A percentile compares a stretch with the other conserved stretches of the same genome.
These are phyloP conservation scores for Fusarium coicis DNA, from an alignment of 2,329 filamentous ascomycete genomes.

Conservation along the genomic window DNA sequence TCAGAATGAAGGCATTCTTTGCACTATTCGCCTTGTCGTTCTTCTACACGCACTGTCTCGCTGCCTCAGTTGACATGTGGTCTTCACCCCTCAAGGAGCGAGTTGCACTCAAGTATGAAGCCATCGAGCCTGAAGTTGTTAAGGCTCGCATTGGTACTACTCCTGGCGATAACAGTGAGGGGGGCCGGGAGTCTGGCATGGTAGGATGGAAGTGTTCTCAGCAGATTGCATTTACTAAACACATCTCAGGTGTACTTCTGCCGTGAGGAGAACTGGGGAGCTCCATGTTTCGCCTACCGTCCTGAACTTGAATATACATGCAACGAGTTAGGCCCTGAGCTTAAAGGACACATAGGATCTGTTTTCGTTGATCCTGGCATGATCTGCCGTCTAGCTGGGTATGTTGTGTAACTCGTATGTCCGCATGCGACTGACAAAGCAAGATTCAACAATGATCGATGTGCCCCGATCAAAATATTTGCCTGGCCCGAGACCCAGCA, in stretches of 20 bases:
- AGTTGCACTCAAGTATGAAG: conserved; percentile 17
- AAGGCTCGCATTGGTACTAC: conserved; percentile 38
- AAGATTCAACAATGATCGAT: conserved; percentile 21
- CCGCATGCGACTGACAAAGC: conserved; percentile 1
- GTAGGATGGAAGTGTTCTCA: conserved; percentile 8
- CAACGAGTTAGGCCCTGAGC: conserved; percentile 30
- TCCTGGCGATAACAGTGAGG: conserved; percentile 24
- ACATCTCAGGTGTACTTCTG: conserved; percentile 41
- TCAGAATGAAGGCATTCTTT: conserved; percentile 32
- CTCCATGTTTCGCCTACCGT: conserved; percentile 38
- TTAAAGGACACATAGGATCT: conserved; percentile 40
- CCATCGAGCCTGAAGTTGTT: conserved; percentile 36
- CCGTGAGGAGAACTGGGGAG: conserved; percentile 41
- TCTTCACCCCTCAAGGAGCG: conserved; percentile 30
- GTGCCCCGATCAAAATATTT: conserved; percentile 34
- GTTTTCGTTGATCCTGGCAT: conserved; percentile 40
- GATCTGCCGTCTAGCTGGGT: conserved; percentile 42
- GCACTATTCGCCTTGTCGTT: conserved; percentile 22
- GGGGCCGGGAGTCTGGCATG: conserved; percentile 27
- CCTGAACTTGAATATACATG: conserved; percentile 42
- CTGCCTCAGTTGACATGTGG: conserved; percentile 41
- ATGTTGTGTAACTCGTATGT: background rate
- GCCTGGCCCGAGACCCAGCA: conserved; percentile 42
- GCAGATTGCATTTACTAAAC: conserved; percentile 2
- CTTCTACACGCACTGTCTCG: conserved; percentile 18